Conservation (phyloP, 2,329 filamentous ascomycete genomes). For the Fusarium sp. region DNA sequence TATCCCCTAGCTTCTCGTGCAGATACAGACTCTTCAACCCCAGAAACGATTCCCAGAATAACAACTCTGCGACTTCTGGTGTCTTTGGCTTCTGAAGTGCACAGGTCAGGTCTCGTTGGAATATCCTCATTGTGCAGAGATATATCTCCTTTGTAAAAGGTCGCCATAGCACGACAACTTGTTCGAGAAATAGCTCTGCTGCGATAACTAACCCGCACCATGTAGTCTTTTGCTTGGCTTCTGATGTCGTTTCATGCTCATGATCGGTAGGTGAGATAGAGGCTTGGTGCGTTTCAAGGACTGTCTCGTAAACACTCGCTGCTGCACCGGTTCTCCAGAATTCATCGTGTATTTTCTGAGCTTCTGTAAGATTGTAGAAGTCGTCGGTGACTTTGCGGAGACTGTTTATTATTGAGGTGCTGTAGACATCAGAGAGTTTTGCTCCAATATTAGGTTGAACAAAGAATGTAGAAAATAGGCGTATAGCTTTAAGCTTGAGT, state of each 20-base stretch:
- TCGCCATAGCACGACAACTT: neutral
- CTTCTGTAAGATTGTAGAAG: neutral
- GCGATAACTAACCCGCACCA: constrained; percentile 5
- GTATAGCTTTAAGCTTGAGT: constrained; percentile 17
- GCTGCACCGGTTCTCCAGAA: constrained; percentile 1
- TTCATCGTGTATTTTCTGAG: neutral
- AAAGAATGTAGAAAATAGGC: constrained; percentile 22
- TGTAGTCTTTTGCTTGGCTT: neutral
- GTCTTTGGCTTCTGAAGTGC: neutral
- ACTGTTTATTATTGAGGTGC: neutral
- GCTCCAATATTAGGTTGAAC: neutral
- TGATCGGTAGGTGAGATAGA: neutral
- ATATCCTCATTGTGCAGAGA: constrained; percentile 9
- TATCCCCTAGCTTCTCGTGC: neutral
- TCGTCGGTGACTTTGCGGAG: neutral
- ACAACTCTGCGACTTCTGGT: neutral
- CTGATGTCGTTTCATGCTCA: fast-evolving
- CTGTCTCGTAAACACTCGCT: neutral
- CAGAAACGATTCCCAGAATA: constrained; percentile 12
- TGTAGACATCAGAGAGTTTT: neutral
- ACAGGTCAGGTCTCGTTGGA: neutral
- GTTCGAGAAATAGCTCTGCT: constrained; percentile 5
- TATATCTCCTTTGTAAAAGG: constrained; percentile 6
- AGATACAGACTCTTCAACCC: neutral
- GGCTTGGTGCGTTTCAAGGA: constrained; percentile 1